Evolutionary conservation across 2,329 filamentous ascomycete genomes (phyloP), one percentile per base, ranked within the genome.

Genomic region (Chrysoporthe cubensis): DNA sequence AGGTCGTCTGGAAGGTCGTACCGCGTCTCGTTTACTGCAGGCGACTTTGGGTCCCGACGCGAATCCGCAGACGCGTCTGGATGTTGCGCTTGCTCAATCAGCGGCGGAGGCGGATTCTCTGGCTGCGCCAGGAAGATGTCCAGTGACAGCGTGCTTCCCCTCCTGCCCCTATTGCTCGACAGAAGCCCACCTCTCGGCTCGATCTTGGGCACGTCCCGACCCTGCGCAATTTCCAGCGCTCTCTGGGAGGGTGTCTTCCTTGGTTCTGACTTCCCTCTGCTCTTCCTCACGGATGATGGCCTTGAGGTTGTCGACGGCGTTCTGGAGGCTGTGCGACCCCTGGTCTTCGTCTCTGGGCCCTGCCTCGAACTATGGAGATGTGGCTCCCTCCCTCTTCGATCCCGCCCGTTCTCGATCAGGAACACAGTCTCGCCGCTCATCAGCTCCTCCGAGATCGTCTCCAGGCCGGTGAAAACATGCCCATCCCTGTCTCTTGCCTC

Each of bases 401-500:
- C 58, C 46, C 50, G 16, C 11, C 57, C 66, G 6, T 50, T 43
- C 21, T 69, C 67, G 3, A 69, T 7, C n/a, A 69, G 34, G 32
- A 44, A 69, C 21, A 69, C 37, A 2, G 48, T 62, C 60, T 66
- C 67, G 26, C 61, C 67, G 3, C 26, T 42, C 13, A 66, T 42
- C 0, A 64, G 44, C 48, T 66, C 67, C 16, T 66, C 64, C 2
- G 56, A 32, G 4, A 69, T 40, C 1, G 64, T 57, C 61, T 69
- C 67, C 40, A 32, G 26, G 18, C 65, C 67, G 4, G 32, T 4
- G 1, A 69, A 69, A 0, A 69, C 48, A 26, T 61, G 34, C 18
- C 68, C 68, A 37, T 69, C 65, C 43, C 26, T 52, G 34, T 67
- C 65, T 7, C 68, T 62, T 14, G 65, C 62, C 62, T 69, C 65